A percentile compares a stretch with the other conserved stretches of the same genome.
Evolutionary conservation across 345 rosid species (phyloP).

Genomic region (Reutealis trisperma): DNA sequence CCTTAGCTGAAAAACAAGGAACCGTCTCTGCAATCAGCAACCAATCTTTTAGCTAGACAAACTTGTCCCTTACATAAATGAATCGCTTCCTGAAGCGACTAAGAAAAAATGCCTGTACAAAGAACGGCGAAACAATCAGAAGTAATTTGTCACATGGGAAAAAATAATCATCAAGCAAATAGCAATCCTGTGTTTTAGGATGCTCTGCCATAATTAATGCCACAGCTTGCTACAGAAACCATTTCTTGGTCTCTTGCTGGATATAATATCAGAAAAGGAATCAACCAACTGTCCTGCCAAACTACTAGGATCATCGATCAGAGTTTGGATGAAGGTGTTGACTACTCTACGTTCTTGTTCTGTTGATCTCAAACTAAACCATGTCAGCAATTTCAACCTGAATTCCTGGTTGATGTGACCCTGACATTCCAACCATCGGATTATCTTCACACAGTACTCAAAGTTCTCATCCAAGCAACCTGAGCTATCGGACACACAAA

Average conservation of each 20-base stretch:
- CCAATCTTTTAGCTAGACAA: constrained; percentile 34
- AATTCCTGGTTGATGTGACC: constrained; percentile 77
- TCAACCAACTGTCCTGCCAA: constrained; percentile 91
- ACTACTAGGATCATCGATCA: constrained; percentile 83
- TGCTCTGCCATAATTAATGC: constrained; percentile 40
- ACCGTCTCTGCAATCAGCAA: constrained; percentile 13
- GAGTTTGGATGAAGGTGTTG: constrained; percentile 77
- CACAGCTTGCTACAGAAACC: constrained; percentile 63
- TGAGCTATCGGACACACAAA: constrained; percentile 40
- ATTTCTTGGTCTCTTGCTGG: constrained; percentile 67
- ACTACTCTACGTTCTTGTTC: constrained; percentile 89
- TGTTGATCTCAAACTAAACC: constrained; percentile 89
- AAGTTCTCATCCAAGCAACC: constrained; percentile 77
- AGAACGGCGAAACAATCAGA: constrained; percentile 37
- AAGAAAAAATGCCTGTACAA: constrained; percentile 43
- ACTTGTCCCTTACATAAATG: constrained; percentile 28
- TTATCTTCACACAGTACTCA: constrained; percentile 78
- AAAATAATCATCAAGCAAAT: constrained; percentile 36
- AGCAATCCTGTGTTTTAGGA: constrained; percentile 26
- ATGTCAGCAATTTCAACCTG: constrained; percentile 83
- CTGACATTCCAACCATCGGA: constrained; percentile 79
- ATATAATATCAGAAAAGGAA: constrained; percentile 71
- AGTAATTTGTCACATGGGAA: constrained; percentile 19
- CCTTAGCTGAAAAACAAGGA: constrained; percentile 16
- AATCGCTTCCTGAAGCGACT: constrained; percentile 29